A percentile compares a stretch with the other conserved stretches of the same genome.
Evolutionary conservation across 2,329 filamentous ascomycete species (phyloP).

Genomic region (Pseudogymnoascus sp.): DNA sequence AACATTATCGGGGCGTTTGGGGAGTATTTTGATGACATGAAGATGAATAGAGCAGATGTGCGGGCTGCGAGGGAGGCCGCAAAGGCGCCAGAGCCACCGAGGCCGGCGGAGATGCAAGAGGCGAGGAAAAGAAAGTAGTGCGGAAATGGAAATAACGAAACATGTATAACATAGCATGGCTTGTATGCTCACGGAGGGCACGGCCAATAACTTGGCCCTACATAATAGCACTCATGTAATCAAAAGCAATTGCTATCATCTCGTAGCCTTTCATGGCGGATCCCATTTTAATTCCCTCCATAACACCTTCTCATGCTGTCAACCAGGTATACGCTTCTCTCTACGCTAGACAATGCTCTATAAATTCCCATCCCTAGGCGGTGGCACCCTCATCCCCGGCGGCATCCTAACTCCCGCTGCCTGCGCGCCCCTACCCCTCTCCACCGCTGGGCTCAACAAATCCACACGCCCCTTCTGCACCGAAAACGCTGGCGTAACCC

Average conservation of each 20-base stretch:
- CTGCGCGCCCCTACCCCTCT: slow-evolving; percentile 10
- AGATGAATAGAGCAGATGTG: slow-evolving; percentile 63
- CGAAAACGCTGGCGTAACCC: slow-evolving; percentile 86
- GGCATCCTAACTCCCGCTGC: slow-evolving; percentile 46
- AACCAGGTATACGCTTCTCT: background rate
- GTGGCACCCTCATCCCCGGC: slow-evolving; percentile 34
- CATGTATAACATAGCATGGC: slow-evolving; percentile 5
- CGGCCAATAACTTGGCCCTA: background rate
- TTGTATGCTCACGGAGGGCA: background rate
- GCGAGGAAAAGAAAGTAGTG: slow-evolving; percentile 6
- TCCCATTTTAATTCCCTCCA: background rate
- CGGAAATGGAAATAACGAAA: background rate
- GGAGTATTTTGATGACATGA: slow-evolving; percentile 62
- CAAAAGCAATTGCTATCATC: background rate
- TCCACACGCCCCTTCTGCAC: slow-evolving; percentile 77
- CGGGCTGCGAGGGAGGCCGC: slow-evolving; percentile 56
- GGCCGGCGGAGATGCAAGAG: slow-evolving; percentile 24
- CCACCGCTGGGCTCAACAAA: slow-evolving; percentile 13
- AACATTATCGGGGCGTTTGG: slow-evolving; percentile 65
- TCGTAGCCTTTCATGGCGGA: background rate
- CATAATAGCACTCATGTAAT: slow-evolving; percentile 4
- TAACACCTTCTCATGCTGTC: background rate
- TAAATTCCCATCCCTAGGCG: background rate
- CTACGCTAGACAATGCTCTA: background rate
- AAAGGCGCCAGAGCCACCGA: background rate